Base-by-base conservation (phyloP, 1,139 yeast genomes). In the Yamadazyma kanchanaburiensis region DNA sequence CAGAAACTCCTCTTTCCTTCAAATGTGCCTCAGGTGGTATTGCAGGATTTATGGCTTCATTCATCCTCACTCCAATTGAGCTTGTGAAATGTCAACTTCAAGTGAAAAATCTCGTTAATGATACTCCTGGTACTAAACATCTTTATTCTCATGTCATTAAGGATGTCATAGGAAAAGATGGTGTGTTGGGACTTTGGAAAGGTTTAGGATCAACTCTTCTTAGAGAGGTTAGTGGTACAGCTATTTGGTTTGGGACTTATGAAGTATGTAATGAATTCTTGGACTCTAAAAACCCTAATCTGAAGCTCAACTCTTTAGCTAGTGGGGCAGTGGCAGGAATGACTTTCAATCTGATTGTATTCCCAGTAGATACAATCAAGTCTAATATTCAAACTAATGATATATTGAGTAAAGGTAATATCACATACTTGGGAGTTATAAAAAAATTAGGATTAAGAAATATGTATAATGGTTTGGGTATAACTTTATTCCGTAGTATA, bases 191-290 rank as follows among this genome's bases (percentile, higher is more conserved):
- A 3, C 51, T 68, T 23, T 89, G 96, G 96, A 76, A 75, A 38
- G 97, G 97, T 2, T 88, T 88, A 43, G 64, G 78, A 1, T 81
- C 94, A n/a, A 89, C 97, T 0, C 60, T 87, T 33, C 42, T 85
- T 3, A 70, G 97, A 46, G 97, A 89, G 54, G 72, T 86, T 22
- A 80, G 88, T 15, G 97, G 97, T 5, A 85, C 96, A 2, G 86
- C 95, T 4, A 79, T 91, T 3, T 89, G 96, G 96, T 89, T 89
- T 58, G 94, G 95, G 1, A 76, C 91, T 20, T 87, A 87, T 52
- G 96, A 87, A 51, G 60, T 68, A 28, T 59, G 75, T 24, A 63
- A 70, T 24, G 55, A 55, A 4, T 43, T 53, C 17, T 62, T 80
- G 30, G 60, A 64, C 6, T 11, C 15, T 12, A 20, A 4, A 6